Evolutionary conservation across 108 stramenopile genomes (phyloP).

Genomic region (Cylindrotheca fusiformis): DNA sequence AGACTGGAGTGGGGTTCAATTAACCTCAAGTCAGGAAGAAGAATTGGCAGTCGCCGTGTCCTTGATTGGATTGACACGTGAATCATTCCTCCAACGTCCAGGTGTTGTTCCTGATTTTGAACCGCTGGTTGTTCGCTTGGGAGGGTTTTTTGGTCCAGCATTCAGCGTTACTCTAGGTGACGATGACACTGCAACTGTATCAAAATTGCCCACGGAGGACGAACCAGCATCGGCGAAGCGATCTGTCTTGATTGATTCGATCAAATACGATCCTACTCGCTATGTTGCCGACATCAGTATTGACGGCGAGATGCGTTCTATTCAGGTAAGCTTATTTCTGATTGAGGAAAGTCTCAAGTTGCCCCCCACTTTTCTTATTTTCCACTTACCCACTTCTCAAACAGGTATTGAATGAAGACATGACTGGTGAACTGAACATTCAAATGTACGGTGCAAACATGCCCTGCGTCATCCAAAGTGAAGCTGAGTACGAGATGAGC

Average conservation of each 20-base stretch:
- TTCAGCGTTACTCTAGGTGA: conserved; percentile 43
- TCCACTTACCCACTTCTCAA: conserved; percentile 3
- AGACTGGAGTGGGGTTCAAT: conserved; percentile 76
- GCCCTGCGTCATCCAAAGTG: conserved; percentile 67
- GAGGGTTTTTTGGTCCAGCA: conserved; percentile 62
- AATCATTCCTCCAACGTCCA: conserved; percentile 27
- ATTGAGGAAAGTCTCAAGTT: not conserved
- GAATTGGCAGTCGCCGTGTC: conserved; percentile 64
- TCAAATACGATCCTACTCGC: conserved; percentile 41
- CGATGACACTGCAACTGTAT: conserved; percentile 8
- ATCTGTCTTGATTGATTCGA: conserved; percentile 6
- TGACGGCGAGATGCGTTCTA: conserved; percentile 44
- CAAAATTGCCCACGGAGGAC: conserved; percentile 5
- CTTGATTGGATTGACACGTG: conserved; percentile 30
- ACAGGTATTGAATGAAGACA: conserved; percentile 46
- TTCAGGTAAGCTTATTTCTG: conserved; percentile 38
- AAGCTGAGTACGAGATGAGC: conserved; percentile 73
- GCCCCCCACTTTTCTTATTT: conserved; percentile 2
- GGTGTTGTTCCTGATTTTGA: conserved; percentile 19
- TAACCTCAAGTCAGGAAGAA: conserved; percentile 45
- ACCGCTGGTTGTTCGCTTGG: conserved; percentile 58
- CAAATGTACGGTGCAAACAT: conserved; percentile 69
- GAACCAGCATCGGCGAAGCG: conserved; percentile 19
- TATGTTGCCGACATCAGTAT: conserved; percentile 47
- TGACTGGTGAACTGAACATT: conserved; percentile 28